These are phyloP conservation scores for Adiantum capillusveneris DNA, from an alignment of 75 land plant genomes.

Conservation along the genomic window DNA sequence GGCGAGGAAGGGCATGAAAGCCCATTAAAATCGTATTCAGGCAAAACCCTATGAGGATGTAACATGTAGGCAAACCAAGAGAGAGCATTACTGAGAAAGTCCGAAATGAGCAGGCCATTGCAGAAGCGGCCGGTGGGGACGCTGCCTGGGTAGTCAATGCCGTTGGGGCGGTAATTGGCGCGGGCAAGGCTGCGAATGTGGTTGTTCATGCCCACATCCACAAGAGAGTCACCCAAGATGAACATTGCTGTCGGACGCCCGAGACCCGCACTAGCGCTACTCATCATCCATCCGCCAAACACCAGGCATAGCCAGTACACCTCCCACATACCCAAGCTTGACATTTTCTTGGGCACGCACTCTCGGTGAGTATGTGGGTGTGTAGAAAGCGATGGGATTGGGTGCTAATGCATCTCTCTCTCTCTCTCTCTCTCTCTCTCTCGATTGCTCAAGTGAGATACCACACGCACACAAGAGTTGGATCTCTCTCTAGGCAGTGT, in stretches of 20 bases:
- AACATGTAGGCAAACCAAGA: not conserved
- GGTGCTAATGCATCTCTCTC: too few species aligned
- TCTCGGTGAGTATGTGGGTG: too few species aligned
- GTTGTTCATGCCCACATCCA: conserved; percentile 31
- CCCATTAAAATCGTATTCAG: not conserved
- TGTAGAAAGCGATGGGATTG: too few species aligned
- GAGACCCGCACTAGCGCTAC: too few species aligned
- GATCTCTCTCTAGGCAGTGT: too few species aligned
- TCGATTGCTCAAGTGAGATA: too few species aligned
- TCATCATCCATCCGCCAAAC: too few species aligned
- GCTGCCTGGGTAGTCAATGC: conserved; percentile 17
- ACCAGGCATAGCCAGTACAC: too few species aligned
- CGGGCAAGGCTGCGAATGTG: conserved; percentile 16
- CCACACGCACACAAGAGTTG: too few species aligned
- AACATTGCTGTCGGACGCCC: conserved; percentile 14
- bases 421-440: too few species aligned
- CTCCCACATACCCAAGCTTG: too few species aligned
- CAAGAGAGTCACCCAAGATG: conserved; percentile 40
- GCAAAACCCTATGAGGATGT: not conserved
- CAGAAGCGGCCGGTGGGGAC: conserved; percentile 42
- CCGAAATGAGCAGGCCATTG: conserved; percentile 36
- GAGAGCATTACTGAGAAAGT: conserved; percentile 19
- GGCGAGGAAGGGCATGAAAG: not conserved
- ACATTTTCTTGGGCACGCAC: too few species aligned
- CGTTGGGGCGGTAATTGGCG: conserved; percentile 29